Evolutionary conservation across 2,329 filamentous ascomycete genomes (phyloP).

Genomic region (Penicillium freii): DNA sequence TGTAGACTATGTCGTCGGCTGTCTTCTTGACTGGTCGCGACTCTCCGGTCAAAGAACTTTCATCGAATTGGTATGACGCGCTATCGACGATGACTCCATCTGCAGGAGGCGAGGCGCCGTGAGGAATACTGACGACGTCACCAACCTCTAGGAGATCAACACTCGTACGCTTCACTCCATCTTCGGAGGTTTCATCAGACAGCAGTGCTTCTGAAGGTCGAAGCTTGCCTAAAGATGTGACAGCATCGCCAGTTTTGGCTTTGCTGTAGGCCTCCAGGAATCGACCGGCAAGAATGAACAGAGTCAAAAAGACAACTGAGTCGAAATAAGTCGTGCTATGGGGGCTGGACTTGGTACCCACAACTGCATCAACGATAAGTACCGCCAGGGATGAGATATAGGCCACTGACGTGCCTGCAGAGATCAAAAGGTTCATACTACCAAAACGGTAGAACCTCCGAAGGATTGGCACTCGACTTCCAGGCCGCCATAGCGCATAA

Average conservation of each 20-base stretch:
- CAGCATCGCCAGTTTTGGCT: conserved; percentile 81
- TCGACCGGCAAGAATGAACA: conserved; percentile 71
- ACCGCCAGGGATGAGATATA: conserved; percentile 80
- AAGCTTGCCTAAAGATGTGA: conserved; percentile 74
- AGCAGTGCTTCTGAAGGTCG: conserved; percentile 74
- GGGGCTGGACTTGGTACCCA: conserved; percentile 43
- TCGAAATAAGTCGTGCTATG: conserved; percentile 75
- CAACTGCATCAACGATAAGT: conserved; percentile 59
- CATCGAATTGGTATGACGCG: conserved; percentile 72
- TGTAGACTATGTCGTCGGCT: conserved; percentile 44
- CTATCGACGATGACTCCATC: conserved; percentile 64
- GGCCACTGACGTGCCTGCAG: conserved; percentile 80
- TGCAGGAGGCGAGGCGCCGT: conserved; percentile 79
- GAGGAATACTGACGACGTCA: conserved; percentile 70
- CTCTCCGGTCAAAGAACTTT: conserved; percentile 76
- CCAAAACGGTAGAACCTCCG: conserved; percentile 87
- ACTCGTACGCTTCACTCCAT: conserved; percentile 47
- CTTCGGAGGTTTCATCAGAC: conserved; percentile 18
- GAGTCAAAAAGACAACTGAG: conserved; percentile 84
- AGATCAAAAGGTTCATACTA: conserved; percentile 95
- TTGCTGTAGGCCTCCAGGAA: conserved; percentile 80
- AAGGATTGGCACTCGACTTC: conserved; percentile 69
- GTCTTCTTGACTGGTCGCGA: conserved; percentile 47
- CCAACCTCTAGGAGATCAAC: conserved; percentile 72
- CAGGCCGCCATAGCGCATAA: conserved; percentile 69